Conservation (phyloP, 2,329 filamentous ascomycete genomes). For the Coleophoma crateriformis region DNA sequence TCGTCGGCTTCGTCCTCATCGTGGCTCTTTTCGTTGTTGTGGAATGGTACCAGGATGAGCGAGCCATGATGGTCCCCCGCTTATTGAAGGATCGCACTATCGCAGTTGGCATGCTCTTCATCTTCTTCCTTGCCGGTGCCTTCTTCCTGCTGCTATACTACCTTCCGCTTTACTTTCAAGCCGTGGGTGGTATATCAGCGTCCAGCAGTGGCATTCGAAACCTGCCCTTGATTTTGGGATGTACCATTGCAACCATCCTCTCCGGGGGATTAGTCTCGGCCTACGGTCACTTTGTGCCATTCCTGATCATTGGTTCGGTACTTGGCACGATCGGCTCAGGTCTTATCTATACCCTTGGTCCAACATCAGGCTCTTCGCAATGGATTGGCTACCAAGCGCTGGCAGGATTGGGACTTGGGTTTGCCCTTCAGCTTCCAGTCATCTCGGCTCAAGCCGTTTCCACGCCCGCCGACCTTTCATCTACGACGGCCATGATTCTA, state of each 20-base stretch:
- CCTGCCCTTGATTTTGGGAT: constrained; percentile 29
- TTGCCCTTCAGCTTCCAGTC: constrained; percentile 42
- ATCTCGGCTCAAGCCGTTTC: constrained; percentile 31
- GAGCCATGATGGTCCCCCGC: constrained; percentile 43
- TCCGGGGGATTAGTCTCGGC: constrained; percentile 26
- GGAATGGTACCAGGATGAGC: constrained; percentile 37
- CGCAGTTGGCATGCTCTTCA: constrained; percentile 34
- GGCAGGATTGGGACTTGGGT: constrained; percentile 48
- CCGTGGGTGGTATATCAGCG: constrained; percentile 26
- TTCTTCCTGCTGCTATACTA: constrained; percentile 42
- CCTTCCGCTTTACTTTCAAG: constrained; percentile 47
- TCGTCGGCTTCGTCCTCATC: constrained; percentile 31
- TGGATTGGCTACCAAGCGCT: constrained; percentile 58
- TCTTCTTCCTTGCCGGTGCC: constrained; percentile 35
- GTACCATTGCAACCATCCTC: constrained; percentile 27
- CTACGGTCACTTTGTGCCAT: constrained; percentile 30
- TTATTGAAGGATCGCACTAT: constrained; percentile 38
- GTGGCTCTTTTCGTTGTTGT: constrained; percentile 28
- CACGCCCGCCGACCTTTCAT: constrained; percentile 35
- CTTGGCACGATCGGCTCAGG: constrained; percentile 37
- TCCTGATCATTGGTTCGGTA: constrained; percentile 24
- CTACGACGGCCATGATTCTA: constrained; percentile 39
- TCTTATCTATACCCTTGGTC: constrained; percentile 46
- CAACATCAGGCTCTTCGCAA: constrained; percentile 36
- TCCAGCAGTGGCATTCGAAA: constrained; percentile 29